Evolutionary conservation across 2,329 filamentous ascomycete species (phyloP), one percentile per base, ranked within the genome.

Genomic region (Botrytis deweyae): DNA sequence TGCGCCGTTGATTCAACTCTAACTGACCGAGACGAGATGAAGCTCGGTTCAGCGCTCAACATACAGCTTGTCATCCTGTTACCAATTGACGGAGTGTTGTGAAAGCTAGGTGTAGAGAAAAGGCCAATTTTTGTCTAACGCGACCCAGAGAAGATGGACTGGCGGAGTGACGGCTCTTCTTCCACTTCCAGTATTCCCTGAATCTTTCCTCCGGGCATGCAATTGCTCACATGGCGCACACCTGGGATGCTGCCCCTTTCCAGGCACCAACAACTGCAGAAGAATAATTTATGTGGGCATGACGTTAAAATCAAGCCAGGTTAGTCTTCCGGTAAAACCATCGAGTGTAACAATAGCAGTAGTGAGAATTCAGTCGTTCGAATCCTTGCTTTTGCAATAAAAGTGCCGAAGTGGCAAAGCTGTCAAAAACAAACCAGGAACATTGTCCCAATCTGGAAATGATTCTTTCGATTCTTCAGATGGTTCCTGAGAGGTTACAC

Each of bases 371-470:
- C 66, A 49, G 36, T 6, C 36, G 29, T 58, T 68, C 49, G 16
- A 42, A 40, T 58, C n/a, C 49, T 18, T 42, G 49, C 16, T 22
- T 38, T 10, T 33, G 6, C 33, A 5, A 58, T 58, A 42, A 58
- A 58, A 58, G 36, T 58, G 66, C 49, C 66, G 66, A 68, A 58
- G 22, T 33, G 18, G 49, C 49, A 38, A 58, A 58, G 36, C 66
- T 58, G 66, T 42, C 49, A 58, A 58, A 29, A 42, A 16, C 7
- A 29, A 20, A 14, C 38, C 18, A 68, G 66, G 66, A 40, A 68
- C 18, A 29, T 18, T 22, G 18, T 58, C 6, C n/a, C 49, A 42
- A 29, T 22, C 36, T 44, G 49, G 7, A 33, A 58, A 58, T 7
- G 6, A n/a, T 42, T 55, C 16, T 58, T 55, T 22, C 2, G n/a